Base-by-base conservation (phyloP, 306 rosid species). In the Trifolium subterraneum region DNA sequence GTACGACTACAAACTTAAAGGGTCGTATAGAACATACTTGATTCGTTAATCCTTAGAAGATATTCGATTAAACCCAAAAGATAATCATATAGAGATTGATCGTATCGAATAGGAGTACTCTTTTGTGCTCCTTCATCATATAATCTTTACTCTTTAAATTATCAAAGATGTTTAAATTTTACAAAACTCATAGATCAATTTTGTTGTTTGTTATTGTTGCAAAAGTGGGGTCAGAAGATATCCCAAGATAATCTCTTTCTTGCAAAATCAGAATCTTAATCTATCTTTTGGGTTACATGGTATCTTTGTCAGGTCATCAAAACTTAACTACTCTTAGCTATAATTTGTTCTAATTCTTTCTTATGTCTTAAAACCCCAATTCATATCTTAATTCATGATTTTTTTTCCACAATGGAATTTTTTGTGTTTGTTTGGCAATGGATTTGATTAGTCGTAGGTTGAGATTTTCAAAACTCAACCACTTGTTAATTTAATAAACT, bases 231-330 rank as follows among this genome's bases (percentile, higher is more conserved):
- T 71, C 90, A 76, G 15, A 73, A 81, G 74, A 90, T 84, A 83
- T 78, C 65, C 42, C 61, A 73, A 63, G 47, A 85, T 73, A 80
- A 77, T 59, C 75, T 77, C 77, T 64, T 64, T 55, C 81, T 77
- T 51, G 80, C 75, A 90, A 85, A 88, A 88, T 90, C 97, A 81
- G 87, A 90, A 90, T 90, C 92, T 68, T 83, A 86, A 88, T 89
- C 82, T 11, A 68, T 59, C 71, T 41, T 79, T 84, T 73, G 71
- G 74, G 86, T 78, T 83, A 77, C 75, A 74, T 72, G 74, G 77
- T 80, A 87, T 87, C 88, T 84, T 82, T 84, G 85, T 87, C 89
- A 78, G 48, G 81, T 82, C 88, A 81, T 64, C 76, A 76, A 68
- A 76, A 75, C 87, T 82, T 69, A 85, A 84, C 89, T 62, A 75